Evolutionary conservation across 2,329 filamentous ascomycete species (phyloP).

Genomic region (Claviceps spartinae): DNA sequence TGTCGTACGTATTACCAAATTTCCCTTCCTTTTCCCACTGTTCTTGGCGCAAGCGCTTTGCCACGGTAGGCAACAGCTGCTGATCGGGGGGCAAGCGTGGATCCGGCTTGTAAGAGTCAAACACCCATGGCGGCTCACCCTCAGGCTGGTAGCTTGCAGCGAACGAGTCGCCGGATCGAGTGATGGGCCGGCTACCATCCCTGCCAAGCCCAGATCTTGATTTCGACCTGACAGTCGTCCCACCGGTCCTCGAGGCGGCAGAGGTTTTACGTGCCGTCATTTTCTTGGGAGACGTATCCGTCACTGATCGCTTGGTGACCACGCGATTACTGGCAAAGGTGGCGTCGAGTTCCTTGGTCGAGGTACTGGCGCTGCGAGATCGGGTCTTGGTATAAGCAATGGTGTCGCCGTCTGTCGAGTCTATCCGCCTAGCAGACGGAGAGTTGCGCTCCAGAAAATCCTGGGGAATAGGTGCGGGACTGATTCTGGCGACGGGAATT

Average conservation of each 20-base stretch:
- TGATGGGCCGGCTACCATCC: conserved; percentile 41
- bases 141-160: conserved; percentile 56
- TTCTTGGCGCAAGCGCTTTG: conserved; percentile 80
- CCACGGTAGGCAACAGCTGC: conserved; percentile 88
- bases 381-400: conserved; percentile 49
- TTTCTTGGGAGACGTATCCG: conserved; percentile 45
- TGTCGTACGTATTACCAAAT: conserved; percentile 74
- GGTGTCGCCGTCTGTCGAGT: conserved; percentile 42
- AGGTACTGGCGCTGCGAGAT: conserved; percentile 55
- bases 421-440: conserved; percentile 47
- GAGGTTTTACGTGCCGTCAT: conserved; percentile 31
- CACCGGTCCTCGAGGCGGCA: conserved; percentile 26
- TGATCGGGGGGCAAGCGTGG: conserved; percentile 87
- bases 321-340: conserved; percentile 9
- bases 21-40: conserved; percentile 90
- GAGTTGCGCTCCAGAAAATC: conserved; percentile 63
- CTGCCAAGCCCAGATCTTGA: conserved; percentile 45
- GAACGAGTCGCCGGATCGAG: conserved; percentile 44
- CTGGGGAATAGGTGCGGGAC: conserved; percentile 59
- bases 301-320: conserved; percentile 26
- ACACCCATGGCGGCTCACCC: conserved; percentile 90
- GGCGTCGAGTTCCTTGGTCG: conserved; percentile 22
- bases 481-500: conserved; percentile 75
- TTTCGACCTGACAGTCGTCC: conserved; percentile 40
- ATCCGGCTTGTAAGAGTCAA: conserved; percentile 90